Conservation (phyloP, 1,284 basidiomycete genomes). For the Marasmius oreades region DNA sequence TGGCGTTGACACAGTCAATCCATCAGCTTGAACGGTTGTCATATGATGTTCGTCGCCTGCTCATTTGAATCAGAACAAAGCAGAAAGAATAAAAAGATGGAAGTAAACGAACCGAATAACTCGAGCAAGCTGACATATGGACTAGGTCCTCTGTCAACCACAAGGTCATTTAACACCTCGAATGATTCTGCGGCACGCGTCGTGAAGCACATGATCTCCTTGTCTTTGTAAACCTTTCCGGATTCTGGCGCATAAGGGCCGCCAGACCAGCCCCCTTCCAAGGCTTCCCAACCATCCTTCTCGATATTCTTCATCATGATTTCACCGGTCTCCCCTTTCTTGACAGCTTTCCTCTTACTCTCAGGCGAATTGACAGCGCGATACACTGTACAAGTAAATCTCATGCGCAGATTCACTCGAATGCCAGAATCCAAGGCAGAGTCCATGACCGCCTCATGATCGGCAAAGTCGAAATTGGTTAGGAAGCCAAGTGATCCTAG, state of each 20-base stretch:
- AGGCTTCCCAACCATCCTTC: slow-evolving; percentile 89
- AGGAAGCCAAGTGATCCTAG: slow-evolving; percentile 98
- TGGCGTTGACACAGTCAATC: slow-evolving; percentile 92
- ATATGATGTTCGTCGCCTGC: slow-evolving; percentile 97
- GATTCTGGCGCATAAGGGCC: slow-evolving; percentile 33
- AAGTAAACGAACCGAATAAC: slow-evolving; percentile 76
- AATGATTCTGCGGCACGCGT: slow-evolving; percentile 96
- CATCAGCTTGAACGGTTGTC: slow-evolving; percentile 99
- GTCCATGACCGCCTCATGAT: slow-evolving; percentile 87
- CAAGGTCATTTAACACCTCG: slow-evolving; percentile 96
- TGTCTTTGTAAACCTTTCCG: slow-evolving; percentile 68
- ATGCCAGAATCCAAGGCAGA: slow-evolving; percentile 91
- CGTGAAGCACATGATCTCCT: slow-evolving; percentile 97
- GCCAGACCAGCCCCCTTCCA: slow-evolving; percentile 72
- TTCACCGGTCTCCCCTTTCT: slow-evolving; percentile 88
- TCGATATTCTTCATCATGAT: slow-evolving; percentile 92
- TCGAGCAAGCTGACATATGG: slow-evolving; percentile 97
- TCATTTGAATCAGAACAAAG: slow-evolving; percentile 11
- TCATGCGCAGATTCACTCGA: slow-evolving; percentile 97
- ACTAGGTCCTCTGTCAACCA: slow-evolving; percentile 96
- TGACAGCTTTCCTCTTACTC: slow-evolving; percentile 77
- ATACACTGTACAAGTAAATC: slow-evolving; percentile 98
- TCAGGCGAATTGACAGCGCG: slow-evolving; percentile 77
- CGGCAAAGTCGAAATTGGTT: slow-evolving; percentile 95
- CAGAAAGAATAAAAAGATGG: background rate